Conservation (phyloP, 202 grass and related monocot species). For the Tripidium arundinaceum region DNA sequence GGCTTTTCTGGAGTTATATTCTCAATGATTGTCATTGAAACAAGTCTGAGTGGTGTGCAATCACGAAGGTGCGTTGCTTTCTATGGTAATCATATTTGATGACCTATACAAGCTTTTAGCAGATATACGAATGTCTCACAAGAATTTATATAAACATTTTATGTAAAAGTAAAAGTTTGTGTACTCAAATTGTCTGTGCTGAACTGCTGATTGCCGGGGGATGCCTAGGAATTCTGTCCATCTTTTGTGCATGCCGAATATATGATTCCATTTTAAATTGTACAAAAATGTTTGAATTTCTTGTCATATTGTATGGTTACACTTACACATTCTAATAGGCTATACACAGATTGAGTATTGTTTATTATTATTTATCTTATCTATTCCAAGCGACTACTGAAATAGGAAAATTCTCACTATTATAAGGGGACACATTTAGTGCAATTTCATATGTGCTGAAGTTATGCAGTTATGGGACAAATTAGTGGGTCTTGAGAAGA, state of each 20-base stretch:
- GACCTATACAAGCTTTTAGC: not conserved
- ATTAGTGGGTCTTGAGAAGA: constrained; percentile 2
- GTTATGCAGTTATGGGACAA: not conserved
- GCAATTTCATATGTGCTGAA: not conserved
- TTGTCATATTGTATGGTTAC: not conserved
- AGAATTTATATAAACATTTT: not conserved
- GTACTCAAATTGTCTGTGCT: not conserved
- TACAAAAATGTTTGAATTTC: constrained; percentile 12
- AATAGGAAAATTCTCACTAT: not conserved
- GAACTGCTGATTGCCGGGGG: not conserved
- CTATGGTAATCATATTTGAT: not conserved
- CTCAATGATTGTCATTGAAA: constrained; percentile 97
- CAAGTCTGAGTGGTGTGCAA: constrained; percentile 82
- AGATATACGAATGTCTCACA: not conserved
- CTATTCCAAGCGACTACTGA: not conserved
- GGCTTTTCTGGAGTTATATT: constrained; percentile 98
- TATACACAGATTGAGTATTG: not conserved
- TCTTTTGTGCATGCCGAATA: not conserved
- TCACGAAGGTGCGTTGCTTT: constrained; percentile 65
- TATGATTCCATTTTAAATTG: not conserved
- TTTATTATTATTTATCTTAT: not conserved
- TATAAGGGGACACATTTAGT: not conserved
- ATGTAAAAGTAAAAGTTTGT: not conserved
- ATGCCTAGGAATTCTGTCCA: not conserved
- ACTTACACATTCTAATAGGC: not conserved